Conservation (phyloP, 2,329 filamentous ascomycete species). For the Alternaria triticimaculans region DNA sequence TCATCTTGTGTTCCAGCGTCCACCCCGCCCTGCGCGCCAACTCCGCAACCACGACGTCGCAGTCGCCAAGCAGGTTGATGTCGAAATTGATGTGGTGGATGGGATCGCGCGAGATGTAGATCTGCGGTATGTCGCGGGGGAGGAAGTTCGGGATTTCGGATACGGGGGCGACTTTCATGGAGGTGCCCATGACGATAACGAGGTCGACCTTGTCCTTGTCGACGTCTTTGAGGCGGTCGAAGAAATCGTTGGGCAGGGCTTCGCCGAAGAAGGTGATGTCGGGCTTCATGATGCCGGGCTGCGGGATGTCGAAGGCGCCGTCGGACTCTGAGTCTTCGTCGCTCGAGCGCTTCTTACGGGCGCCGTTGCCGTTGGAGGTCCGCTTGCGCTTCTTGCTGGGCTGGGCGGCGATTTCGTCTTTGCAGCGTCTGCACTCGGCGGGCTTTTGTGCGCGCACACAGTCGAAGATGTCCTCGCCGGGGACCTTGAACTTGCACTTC, state of each 20-base stretch:
- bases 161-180: slow-evolving; percentile 93
- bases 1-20: slow-evolving; percentile 82
- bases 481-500: slow-evolving; percentile 76
- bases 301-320: slow-evolving; percentile 69
- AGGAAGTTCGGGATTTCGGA: slow-evolving; percentile 86
- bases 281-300: slow-evolving; percentile 86
- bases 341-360: slow-evolving; percentile 57
- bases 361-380: slow-evolving; percentile 53
- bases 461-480: slow-evolving; percentile 78
- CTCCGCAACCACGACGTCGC: slow-evolving; percentile 87
- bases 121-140: slow-evolving; percentile 81
- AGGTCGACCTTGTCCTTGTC: slow-evolving; percentile 84
- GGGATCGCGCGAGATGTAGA: slow-evolving; percentile 85
- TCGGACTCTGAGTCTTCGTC: slow-evolving; percentile 63
- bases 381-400: slow-evolving; percentile 61
- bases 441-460: slow-evolving; percentile 79
- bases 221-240: slow-evolving; percentile 76
- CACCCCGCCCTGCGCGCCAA: slow-evolving; percentile 82
- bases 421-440: slow-evolving; percentile 77
- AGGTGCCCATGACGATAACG: slow-evolving; percentile 94
- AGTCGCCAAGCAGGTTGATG: slow-evolving; percentile 94
- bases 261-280: slow-evolving; percentile 99
- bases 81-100: slow-evolving; percentile 93
- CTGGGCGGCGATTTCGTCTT: slow-evolving; percentile 60
- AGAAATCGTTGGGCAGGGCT: slow-evolving; percentile 82